Conservation (phyloP, 257 asterid genomes). For the Marsdenia floribunda region DNA sequence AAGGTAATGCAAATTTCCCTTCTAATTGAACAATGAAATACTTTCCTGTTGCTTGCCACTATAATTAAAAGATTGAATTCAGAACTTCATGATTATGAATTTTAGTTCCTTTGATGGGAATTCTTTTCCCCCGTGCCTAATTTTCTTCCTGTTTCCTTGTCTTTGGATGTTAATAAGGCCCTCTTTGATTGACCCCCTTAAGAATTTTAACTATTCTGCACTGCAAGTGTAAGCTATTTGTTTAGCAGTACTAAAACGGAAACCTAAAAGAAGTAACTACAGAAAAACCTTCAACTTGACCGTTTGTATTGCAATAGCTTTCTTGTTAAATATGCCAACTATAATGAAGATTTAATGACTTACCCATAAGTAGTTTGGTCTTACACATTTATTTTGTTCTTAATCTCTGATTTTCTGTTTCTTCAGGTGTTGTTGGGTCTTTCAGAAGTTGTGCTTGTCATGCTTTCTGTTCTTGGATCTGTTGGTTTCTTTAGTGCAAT, state of each 20-base stretch:
- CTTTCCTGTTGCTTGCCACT: neutral
- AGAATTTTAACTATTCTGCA: neutral
- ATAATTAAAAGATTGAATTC: neutral
- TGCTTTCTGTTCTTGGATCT: constrained; percentile 97
- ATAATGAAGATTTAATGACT: neutral
- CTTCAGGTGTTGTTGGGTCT: constrained; percentile 89
- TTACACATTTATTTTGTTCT: constrained; percentile 3
- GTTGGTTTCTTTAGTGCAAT: constrained; percentile 96
- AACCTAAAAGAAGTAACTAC: neutral
- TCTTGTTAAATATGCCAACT: neutral
- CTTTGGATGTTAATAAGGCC: neutral
- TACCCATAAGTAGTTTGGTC: neutral
- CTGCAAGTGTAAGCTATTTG: neutral
- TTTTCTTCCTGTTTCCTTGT: neutral
- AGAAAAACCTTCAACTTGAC: neutral
- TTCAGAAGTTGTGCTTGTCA: constrained; percentile 89
- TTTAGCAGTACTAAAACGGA: neutral
- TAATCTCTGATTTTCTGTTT: constrained; percentile 11
- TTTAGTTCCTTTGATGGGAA: neutral
- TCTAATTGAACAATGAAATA: no score
- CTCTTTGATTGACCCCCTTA: neutral
- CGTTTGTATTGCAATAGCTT: neutral
- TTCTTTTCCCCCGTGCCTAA: neutral
- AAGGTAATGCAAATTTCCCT: no score
- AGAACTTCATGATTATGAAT: neutral